Conservation (phyloP, 2,329 filamentous ascomycete species). For the Plectosphaerella sp. region DNA sequence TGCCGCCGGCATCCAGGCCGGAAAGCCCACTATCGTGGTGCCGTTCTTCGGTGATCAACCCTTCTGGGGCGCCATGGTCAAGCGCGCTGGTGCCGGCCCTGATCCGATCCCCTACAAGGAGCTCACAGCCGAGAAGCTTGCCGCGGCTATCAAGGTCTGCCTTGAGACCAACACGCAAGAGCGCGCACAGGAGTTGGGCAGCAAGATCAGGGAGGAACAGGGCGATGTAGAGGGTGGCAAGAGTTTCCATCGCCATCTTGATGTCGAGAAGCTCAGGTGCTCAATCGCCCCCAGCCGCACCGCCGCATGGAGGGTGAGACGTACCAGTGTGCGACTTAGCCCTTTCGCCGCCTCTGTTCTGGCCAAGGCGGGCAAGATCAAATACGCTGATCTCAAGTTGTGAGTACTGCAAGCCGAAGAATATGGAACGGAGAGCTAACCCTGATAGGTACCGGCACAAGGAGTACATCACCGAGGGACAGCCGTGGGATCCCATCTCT, state of each 20-base stretch:
- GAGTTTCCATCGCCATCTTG: slow-evolving; percentile 67
- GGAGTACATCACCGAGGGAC: slow-evolving; percentile 74
- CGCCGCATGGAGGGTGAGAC: slow-evolving; percentile 71
- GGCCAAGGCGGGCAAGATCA: slow-evolving; percentile 58
- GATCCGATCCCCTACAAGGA: slow-evolving; percentile 64
- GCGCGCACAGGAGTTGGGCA: slow-evolving; percentile 53
- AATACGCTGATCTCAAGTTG: slow-evolving; percentile 70
- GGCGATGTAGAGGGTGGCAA: slow-evolving; percentile 60
- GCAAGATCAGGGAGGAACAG: slow-evolving; percentile 61
- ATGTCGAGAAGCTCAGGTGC: slow-evolving; percentile 65
- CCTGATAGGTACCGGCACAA: slow-evolving; percentile 37
- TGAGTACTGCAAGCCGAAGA: slow-evolving; percentile 32
- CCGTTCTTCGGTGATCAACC: slow-evolving; percentile 86
- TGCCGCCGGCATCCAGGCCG: slow-evolving; percentile 76
- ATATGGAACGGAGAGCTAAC: not conserved
- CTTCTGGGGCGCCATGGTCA: slow-evolving; percentile 78
- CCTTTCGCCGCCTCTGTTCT: slow-evolving; percentile 68
- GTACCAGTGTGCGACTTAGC: slow-evolving; percentile 64
- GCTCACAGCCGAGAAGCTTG: slow-evolving; percentile 62
- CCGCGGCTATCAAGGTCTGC: slow-evolving; percentile 57
- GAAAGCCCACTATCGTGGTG: slow-evolving; percentile 75
- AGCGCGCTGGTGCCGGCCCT: slow-evolving; percentile 67
- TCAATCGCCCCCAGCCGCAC: slow-evolving; percentile 61
- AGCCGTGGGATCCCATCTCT: slow-evolving; percentile 74
- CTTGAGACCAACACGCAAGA: slow-evolving; percentile 55